Evolutionary conservation across 164 flowering plant species (phyloP).

Genomic region (Berberis vulgaris): DNA sequence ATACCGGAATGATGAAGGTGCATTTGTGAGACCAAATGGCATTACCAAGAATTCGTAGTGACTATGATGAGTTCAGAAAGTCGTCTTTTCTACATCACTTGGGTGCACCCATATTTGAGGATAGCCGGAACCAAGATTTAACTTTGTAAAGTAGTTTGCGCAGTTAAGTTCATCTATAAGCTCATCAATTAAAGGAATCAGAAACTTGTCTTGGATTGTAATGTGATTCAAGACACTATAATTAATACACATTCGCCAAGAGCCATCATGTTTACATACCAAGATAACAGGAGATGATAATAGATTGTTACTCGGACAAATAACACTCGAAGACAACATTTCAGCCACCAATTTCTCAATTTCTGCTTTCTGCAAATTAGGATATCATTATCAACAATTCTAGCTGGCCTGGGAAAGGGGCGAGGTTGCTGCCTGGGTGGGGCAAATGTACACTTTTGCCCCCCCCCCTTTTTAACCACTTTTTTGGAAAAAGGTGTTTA

Average conservation of each 20-base stretch:
- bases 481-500: too few relatives aligned
- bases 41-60: constrained; percentile 3
- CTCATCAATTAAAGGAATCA: neutral
- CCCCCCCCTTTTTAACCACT: too few relatives aligned
- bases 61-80: neutral
- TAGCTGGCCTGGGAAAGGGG: too few relatives aligned
- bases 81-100: neutral
- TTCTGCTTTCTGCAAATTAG: neutral
- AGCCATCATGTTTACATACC: neutral
- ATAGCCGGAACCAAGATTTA: neutral
- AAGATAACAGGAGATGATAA: neutral
- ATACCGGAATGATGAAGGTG: neutral
- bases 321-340: neutral
- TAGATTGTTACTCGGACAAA: neutral
- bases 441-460: too few relatives aligned
- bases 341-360: neutral
- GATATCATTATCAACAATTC: neutral
- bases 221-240: neutral
- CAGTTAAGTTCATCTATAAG: neutral
- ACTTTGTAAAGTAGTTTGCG: neutral
- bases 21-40: neutral
- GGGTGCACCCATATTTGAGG: neutral
- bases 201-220: constrained; percentile 1
- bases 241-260: constrained; percentile 1
- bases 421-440: too few relatives aligned